Conservation (phyloP, 306 rosid genomes). For the Morella rubra region DNA sequence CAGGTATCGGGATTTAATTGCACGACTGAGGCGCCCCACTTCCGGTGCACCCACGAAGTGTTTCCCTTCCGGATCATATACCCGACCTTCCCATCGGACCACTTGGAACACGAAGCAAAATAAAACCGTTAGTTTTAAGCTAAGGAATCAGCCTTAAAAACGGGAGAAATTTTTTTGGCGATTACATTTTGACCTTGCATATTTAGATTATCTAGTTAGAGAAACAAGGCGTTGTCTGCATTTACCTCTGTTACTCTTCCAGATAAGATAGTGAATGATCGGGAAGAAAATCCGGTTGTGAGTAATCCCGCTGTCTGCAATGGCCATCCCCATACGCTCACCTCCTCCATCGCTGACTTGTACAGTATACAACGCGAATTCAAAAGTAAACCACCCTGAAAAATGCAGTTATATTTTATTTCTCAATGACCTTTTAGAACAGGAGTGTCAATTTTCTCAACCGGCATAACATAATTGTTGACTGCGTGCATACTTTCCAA, state of each 20-base stretch:
- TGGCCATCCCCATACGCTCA: constrained; percentile 94
- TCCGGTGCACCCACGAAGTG: constrained; percentile 63
- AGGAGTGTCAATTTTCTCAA: not conserved
- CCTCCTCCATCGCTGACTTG: constrained; percentile 72
- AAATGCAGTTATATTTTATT: constrained; percentile 16
- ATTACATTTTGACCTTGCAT: no score
- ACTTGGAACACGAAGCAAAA: constrained; percentile 38
- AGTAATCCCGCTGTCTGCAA: constrained; percentile 91
- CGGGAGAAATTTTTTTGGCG: no score
- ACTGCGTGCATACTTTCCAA: not conserved
- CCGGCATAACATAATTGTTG: not conserved
- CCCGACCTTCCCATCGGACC: constrained; percentile 65
- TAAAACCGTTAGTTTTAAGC: no score
- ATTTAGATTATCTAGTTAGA: not conserved
- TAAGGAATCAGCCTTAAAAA: no score
- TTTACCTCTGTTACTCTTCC: constrained; percentile 84
- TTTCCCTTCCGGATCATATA: constrained; percentile 56
- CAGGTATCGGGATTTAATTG: constrained; percentile 77
- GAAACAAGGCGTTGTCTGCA: not conserved
- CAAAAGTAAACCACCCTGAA: constrained; percentile 69
- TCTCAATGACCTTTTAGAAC: not conserved
- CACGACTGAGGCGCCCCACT: constrained; percentile 77
- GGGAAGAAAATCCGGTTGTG: constrained; percentile 51
- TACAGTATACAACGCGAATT: constrained; percentile 65
- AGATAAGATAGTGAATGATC: constrained; percentile 62